Evolutionary conservation across 2,329 filamentous ascomycete species (phyloP).

Genomic region (Clarireedia hainanense): DNA sequence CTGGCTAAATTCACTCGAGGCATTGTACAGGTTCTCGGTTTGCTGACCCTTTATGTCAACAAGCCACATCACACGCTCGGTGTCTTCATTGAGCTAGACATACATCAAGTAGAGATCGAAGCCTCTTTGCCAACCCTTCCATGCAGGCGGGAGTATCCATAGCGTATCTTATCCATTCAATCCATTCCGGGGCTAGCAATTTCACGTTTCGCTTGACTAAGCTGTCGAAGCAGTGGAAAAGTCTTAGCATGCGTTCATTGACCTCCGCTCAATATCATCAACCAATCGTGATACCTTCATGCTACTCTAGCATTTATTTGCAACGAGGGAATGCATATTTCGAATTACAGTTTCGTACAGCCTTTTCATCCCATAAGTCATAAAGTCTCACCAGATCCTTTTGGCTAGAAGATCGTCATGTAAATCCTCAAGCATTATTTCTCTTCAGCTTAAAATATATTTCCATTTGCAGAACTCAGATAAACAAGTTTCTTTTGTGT

Average conservation of each 20-base stretch:
- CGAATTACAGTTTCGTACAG: not conserved
- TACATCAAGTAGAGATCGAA: not conserved
- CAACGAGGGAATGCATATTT: not conserved
- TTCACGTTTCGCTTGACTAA: not conserved
- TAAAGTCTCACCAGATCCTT: not conserved
- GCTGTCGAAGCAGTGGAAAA: not conserved
- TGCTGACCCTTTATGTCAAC: not conserved
- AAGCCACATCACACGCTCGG: not conserved
- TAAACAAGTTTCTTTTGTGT: not conserved
- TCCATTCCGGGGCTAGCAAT: not conserved
- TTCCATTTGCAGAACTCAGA: not conserved
- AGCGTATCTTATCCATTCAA: not conserved
- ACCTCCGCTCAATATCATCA: not conserved
- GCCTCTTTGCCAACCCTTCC: not conserved
- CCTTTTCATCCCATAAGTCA: not conserved
- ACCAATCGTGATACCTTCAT: not conserved
- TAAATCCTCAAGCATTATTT: not conserved
- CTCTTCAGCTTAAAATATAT: not conserved
- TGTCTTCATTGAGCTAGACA: conserved; percentile 7
- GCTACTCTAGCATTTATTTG: not conserved
- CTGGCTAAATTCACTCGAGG: not conserved
- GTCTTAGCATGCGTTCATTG: not conserved
- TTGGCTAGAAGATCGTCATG: not conserved
- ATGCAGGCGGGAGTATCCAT: not conserved
- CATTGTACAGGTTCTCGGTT: not conserved